phyloP scores from a whole-genome alignment of 441 rosid genomes.

The Manihot esculenta region DNA sequence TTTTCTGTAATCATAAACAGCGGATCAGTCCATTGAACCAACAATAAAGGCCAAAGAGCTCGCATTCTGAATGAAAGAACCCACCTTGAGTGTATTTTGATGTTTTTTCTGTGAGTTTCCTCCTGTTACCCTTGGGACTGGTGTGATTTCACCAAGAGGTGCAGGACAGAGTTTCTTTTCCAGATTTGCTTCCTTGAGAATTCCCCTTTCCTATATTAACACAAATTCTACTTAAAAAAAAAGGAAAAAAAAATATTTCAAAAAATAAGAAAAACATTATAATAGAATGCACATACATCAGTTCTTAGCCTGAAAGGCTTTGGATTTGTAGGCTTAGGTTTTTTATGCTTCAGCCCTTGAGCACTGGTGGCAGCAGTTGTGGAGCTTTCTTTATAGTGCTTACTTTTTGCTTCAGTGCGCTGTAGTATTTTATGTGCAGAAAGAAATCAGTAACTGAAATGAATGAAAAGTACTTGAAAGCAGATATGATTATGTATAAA shows the following conservation, averaged over 20 bases:
- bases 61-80: slow-evolving; percentile 4
- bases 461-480: not conserved
- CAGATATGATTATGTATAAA: not conserved
- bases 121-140: slow-evolving; percentile 20
- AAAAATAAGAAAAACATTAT: not conserved
- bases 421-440: slow-evolving; percentile 27
- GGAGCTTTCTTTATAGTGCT: slow-evolving; percentile 41
- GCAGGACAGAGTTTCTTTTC: slow-evolving; percentile 52
- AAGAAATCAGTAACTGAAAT: slow-evolving; percentile 17
- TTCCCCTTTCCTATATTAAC: slow-evolving; percentile 52
- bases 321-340: slow-evolving; percentile 80
- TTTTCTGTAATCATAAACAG: slow-evolving; percentile 28
- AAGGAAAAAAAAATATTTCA: not conserved
- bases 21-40: not conserved
- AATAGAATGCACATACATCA: slow-evolving; percentile 49
- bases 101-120: slow-evolving; percentile 29
- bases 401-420: slow-evolving; percentile 36
- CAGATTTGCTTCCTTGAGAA: slow-evolving; percentile 67
- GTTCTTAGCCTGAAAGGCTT: slow-evolving; percentile 91
- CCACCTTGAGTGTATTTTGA: slow-evolving; percentile 29
- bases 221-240: not conserved
- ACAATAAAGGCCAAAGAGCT: not conserved
- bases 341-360: slow-evolving; percentile 44
- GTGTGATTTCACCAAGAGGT: slow-evolving; percentile 38
- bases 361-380: slow-evolving; percentile 23